A percentile compares a stretch with the other conserved stretches of the same genome.
phyloP scores from a whole-genome alignment of 2,329 filamentous ascomycete genomes.

The Zymoseptoria brevis region DNA sequence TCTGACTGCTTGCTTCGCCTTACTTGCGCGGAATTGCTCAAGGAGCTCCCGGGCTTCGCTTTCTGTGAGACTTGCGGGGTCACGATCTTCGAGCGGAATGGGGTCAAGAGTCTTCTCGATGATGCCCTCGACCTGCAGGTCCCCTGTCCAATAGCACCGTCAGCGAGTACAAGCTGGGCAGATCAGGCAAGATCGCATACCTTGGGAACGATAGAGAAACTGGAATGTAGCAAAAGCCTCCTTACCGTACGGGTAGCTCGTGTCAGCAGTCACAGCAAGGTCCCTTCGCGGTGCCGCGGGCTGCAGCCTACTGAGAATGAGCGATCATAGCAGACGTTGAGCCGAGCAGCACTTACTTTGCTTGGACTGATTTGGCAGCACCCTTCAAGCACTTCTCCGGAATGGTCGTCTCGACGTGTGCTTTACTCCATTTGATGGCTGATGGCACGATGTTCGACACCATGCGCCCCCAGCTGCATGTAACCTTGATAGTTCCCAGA shows the following conservation, averaged over 20 bases:
- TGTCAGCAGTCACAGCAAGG: neutral
- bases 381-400: conserved; percentile 25
- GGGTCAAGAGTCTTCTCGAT: conserved; percentile 21
- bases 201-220: conserved; percentile 23
- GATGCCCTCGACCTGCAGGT: conserved; percentile 24
- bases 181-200: neutral
- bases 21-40: conserved; percentile 3
- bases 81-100: conserved; percentile 20
- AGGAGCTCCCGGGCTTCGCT: conserved; percentile 20
- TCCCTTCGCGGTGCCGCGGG: neutral
- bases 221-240: conserved; percentile 15
- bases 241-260: conserved; percentile 13
- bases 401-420: conserved; percentile 1
- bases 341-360: conserved; percentile 11
- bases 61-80: conserved; percentile 17
- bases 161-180: neutral
- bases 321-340: neutral
- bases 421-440: neutral
- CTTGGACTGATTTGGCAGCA: conserved; percentile 19
- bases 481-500: neutral
- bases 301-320: neutral
- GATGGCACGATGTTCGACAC: neutral
- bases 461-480: neutral
- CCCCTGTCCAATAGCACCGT: conserved; percentile 2
- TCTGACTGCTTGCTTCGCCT: conserved; percentile 3